Conservation (phyloP, 1,284 basidiomycete species). For the Afroboletus lepidellus region DNA sequence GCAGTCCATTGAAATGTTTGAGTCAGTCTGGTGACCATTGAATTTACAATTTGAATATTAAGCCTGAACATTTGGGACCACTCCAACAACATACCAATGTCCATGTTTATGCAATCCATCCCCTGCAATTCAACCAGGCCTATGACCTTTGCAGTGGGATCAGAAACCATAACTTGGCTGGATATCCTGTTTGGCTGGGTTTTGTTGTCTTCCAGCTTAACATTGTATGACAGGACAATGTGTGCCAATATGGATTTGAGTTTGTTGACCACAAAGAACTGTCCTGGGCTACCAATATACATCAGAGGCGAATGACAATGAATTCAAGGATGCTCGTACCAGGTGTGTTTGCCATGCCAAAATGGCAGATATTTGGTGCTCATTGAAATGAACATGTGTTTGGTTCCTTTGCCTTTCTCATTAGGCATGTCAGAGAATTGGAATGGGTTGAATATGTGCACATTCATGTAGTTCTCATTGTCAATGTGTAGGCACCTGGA, state of each 20-base stretch:
- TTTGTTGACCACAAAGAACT: conserved; percentile 18
- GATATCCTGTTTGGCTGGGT: conserved; percentile 21
- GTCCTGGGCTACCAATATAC: conserved; percentile 9
- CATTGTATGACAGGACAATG: conserved; percentile 31
- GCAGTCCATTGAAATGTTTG: no score
- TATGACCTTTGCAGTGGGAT: conserved; percentile 11
- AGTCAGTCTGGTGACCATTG: no score
- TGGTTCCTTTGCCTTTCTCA: conserved; percentile 8
- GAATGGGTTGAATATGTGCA: conserved; percentile 34
- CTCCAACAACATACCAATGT: no score
- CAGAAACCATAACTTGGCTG: not conserved
- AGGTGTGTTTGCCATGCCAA: conserved; percentile 2
- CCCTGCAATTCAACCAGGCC: not conserved
- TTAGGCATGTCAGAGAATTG: conserved; percentile 29
- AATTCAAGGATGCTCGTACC: no score
- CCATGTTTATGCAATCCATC: no score
- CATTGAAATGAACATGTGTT: conserved; percentile 19
- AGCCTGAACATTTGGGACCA: no score
- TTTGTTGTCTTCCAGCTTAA: conserved; percentile 27
- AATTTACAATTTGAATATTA: no score
- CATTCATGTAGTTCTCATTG: conserved; percentile 24
- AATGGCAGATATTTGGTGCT: conserved; percentile 9
- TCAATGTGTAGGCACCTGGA: conserved; percentile 28
- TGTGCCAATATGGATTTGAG: conserved; percentile 34
- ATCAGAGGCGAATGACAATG: no score